These are phyloP conservation scores for Salvia sclarea DNA, from an alignment of 305 asterid species.

Conservation along the genomic window DNA sequence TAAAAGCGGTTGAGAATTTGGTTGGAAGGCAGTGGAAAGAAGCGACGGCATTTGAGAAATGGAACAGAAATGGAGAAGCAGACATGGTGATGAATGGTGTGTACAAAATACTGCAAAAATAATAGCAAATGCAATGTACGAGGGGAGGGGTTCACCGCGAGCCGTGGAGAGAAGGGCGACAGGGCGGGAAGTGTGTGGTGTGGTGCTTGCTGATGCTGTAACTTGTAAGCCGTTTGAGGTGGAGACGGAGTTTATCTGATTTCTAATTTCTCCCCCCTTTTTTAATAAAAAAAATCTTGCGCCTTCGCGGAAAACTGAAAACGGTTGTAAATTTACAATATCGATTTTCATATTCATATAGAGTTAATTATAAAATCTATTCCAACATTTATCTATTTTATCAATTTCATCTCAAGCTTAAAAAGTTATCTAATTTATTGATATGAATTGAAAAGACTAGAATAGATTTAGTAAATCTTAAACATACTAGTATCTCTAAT, in stretches of 20 bases:
- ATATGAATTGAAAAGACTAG: too few species aligned
- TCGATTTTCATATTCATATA: too few species aligned
- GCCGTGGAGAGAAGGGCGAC: not conserved
- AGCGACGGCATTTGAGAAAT: conserved; percentile 33
- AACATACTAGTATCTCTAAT: too few species aligned
- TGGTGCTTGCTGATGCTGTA: not conserved
- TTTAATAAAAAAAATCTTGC: too few species aligned
- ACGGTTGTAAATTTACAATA: too few species aligned
- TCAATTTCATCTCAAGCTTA: too few species aligned
- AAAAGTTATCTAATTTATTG: too few species aligned
- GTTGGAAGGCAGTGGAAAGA: conserved; percentile 38
- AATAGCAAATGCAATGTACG: not conserved
- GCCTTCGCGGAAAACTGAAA: too few species aligned
- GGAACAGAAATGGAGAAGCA: conserved; percentile 32
- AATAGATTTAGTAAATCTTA: too few species aligned
- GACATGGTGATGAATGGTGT: conserved; percentile 31
- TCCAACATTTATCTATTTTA: too few species aligned
- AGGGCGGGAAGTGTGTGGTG: conserved; percentile 18
- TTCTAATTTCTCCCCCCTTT: not conserved
- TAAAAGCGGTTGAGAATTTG: conserved; percentile 24
- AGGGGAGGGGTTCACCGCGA: not conserved
- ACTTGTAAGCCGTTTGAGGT: not conserved
- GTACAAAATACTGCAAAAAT: conserved; percentile 7
- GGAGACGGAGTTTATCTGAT: conserved; percentile 28
- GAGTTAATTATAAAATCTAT: too few species aligned